Evolutionary conservation across 2,329 filamentous ascomycete species (phyloP), one percentile per base, ranked within the genome.

Genomic region (Penicillium palitans): DNA sequence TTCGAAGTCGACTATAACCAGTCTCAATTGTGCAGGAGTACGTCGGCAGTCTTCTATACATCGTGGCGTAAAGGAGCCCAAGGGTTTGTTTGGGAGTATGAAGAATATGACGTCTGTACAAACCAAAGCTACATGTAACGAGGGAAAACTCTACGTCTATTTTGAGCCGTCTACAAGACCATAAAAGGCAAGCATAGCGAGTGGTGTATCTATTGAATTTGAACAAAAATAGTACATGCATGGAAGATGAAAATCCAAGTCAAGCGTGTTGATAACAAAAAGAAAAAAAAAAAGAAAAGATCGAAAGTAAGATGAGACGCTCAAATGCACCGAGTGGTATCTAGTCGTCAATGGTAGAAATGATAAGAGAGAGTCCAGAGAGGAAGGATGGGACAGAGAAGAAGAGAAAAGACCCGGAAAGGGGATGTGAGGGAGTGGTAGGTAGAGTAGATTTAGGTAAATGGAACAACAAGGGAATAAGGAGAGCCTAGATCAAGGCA

Each of bases 311-410:
- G 46, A 50, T 51, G 27, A 61, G 60, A 67, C 65, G 65, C 65
- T 67, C 64, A 63, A 65, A 67, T 67, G 65, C 65, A 66, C 64
- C 65, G 60, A 57, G 58, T 67, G 65, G 65, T 67, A 67, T 67
- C 64, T 66, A 59, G 61, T 67, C 65, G 60, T 67, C 51, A 66
- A 64, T 24, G 58, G 47, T 55, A 46, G 40, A 49, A 51, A 55
- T 45, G 54, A 60, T 37, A 44, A 39, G 10, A 39, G 17, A 45
- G 12, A 45, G 42, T 33, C 47, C 40, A 31, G 21, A 33, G 45
- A 46, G 13, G 17, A 47, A 47, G 42, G 48, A 41, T 21, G 17
- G 29, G 35, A 62, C n/a, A 59, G 6, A 49, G 21, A 42, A 55
- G 12, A 25, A 31, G 57, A 50, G 7, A 52, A 49, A 57, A 53